Evolutionary conservation across 2,329 filamentous ascomycete genomes (phyloP).

Genomic region (Didymella pomorum): DNA sequence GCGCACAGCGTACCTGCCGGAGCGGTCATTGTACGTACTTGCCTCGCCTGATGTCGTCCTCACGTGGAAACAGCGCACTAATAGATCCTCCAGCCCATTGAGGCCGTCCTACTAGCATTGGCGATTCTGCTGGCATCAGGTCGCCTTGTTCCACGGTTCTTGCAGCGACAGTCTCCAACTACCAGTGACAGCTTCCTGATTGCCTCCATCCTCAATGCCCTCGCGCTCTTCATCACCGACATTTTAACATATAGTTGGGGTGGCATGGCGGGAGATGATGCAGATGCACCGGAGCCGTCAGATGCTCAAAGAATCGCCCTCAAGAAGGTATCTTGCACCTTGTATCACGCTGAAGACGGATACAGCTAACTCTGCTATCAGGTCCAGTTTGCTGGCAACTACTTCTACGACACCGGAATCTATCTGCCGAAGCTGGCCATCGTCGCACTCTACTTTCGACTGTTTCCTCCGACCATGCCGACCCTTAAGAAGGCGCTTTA

Average conservation of each 20-base stretch:
- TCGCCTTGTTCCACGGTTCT: slow-evolving; percentile 27
- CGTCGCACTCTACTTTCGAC: slow-evolving; percentile 27
- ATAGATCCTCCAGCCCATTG: slow-evolving; percentile 20
- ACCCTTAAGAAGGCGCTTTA: slow-evolving; percentile 26
- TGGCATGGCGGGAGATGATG: slow-evolving; percentile 25
- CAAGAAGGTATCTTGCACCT: slow-evolving; percentile 23
- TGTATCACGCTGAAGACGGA: not conserved
- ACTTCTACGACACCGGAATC: slow-evolving; percentile 33
- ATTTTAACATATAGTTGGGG: slow-evolving; percentile 31
- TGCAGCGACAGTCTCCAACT: slow-evolving; percentile 26
- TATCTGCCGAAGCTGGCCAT: slow-evolving; percentile 31
- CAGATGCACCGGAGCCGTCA: slow-evolving; percentile 16
- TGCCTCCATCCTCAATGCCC: slow-evolving; percentile 26
- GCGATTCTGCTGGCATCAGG: slow-evolving; percentile 27
- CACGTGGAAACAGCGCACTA: not conserved
- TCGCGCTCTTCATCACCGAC: slow-evolving; percentile 32
- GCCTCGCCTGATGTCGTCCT: not conserved
- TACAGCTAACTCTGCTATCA: not conserved
- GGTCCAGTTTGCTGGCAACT: slow-evolving; percentile 31
- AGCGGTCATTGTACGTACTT: not conserved
- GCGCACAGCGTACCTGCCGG: not conserved
- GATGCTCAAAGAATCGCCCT: slow-evolving; percentile 20
- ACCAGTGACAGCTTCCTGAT: slow-evolving; percentile 30
- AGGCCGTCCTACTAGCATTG: slow-evolving; percentile 21
- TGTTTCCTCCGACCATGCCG: slow-evolving; percentile 30